Evolutionary conservation across 192 early-diverging fungal genomes (phyloP), one percentile per base, ranked within the genome.

Genomic region (Rhizophagus prolifer): DNA sequence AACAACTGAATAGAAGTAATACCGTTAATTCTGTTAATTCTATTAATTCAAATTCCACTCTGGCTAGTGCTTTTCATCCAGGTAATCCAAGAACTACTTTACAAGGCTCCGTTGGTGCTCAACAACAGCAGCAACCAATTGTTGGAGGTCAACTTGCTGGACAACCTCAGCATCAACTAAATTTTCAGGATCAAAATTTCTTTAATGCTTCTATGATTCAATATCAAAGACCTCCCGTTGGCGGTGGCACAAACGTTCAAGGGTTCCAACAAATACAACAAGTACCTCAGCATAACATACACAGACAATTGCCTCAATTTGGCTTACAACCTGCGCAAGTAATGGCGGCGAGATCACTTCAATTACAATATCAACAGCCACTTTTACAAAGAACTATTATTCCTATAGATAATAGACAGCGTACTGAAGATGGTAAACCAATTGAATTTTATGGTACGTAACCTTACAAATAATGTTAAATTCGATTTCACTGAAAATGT

Each of bases 381-480:
- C 19, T 9, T 28, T 21, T 44, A 26, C 47, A 58, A 63, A 2
- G 47, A 2, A 0, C 16, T 25, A 28, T 23, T 2, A 65, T 73
- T 19, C 58, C 54, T 14, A 34, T 21, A 9, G 0, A 38, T 8
- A 58, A 28, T 65, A 54, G 79, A 23, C 34, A 46, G 61, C 26
- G 30, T 66, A 70, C 74, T 4, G 74, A 59, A 10, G 83, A 85
- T 76, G 83, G 83, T 3, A 75, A 71, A 68, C 81, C 75, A 12
- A 77, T 85, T 13, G 62, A 80, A 31, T 85, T 85, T 70, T 81
- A 79, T 58, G 83, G 83, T 85, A 81, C 21, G 23, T 34, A 19
- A 23, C 36, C 5, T 3, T 31, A 34, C 30, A 8, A 9, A n/a
- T 21, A 21, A 54, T 54, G 5, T 54, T 54, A 54, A 16, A 4